These are phyloP conservation scores for Posidonia australis DNA, from an alignment of 106 monocot genomes.

Conservation along the genomic window DNA sequence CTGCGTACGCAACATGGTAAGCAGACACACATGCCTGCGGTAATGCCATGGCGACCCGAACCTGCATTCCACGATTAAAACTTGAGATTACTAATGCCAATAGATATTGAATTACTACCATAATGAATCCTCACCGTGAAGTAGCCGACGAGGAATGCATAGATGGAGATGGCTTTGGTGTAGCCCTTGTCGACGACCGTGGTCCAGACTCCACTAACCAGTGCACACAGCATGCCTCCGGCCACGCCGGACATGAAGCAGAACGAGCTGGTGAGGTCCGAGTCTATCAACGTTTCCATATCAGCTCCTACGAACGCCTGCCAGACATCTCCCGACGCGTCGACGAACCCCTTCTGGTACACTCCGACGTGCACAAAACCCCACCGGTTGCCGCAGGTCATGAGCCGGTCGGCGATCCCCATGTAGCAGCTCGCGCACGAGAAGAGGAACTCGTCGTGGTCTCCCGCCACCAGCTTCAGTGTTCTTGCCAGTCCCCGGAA, in stretches of 20 bases:
- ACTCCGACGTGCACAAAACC: conserved; percentile 55
- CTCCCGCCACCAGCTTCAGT: conserved; percentile 21
- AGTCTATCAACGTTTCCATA: conserved; percentile 9
- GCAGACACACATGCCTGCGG: conserved; percentile 23
- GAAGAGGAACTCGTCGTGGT: conserved; percentile 64
- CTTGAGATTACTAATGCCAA: not conserved
- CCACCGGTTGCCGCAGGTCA: conserved; percentile 48
- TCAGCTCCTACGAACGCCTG: conserved; percentile 5
- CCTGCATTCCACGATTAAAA: conserved; percentile 9
- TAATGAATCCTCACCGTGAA: conserved; percentile 4
- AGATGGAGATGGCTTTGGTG: not conserved
- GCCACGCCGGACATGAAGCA: conserved; percentile 21
- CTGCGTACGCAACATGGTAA: conserved; percentile 16
- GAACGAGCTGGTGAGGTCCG: conserved; percentile 23
- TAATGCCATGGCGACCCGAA: conserved; percentile 14
- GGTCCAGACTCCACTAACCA: conserved; percentile 9
- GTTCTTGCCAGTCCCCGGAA: conserved; percentile 31
- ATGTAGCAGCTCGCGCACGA: conserved; percentile 46
- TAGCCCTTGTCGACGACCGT: not conserved
- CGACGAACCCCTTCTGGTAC: conserved; percentile 28
- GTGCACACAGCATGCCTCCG: conserved; percentile 4
- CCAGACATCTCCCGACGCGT: conserved; percentile 51
- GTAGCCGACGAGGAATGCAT: conserved; percentile 20
- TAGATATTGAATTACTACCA: too few species aligned
- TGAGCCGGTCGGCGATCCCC: conserved; percentile 32